Conservation (phyloP, 2,329 filamentous ascomycete genomes). For the Diaporthe citrichinensis region DNA sequence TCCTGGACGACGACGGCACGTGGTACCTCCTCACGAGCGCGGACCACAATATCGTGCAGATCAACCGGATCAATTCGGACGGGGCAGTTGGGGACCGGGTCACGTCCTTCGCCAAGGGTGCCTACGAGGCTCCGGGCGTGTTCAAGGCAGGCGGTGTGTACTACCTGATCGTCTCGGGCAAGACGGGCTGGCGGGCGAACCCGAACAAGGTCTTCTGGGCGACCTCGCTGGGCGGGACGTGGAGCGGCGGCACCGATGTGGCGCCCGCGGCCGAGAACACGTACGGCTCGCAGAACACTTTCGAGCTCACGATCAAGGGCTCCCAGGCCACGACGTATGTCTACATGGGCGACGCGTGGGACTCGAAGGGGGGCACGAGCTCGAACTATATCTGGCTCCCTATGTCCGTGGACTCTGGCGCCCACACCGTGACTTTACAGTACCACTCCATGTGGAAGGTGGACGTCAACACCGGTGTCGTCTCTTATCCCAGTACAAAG, state of each 20-base stretch:
- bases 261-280: conserved; percentile 53
- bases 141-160: conserved; percentile 52
- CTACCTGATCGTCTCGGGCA: conserved; percentile 54
- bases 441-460: conserved; percentile 58
- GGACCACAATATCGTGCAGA: conserved; percentile 57
- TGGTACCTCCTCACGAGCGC: conserved; percentile 57
- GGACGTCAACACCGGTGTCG: conserved; percentile 54
- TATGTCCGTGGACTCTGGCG: conserved; percentile 51
- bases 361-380: conserved; percentile 50
- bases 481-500: conserved; percentile 49
- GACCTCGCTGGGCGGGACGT: conserved; percentile 50
- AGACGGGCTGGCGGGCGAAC: conserved; percentile 54
- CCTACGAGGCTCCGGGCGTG: conserved; percentile 54
- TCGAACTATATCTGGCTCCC: conserved; percentile 58
- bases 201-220: conserved; percentile 55
- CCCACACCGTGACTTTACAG: conserved; percentile 52
- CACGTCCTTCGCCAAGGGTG: conserved; percentile 50
- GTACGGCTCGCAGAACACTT: conserved; percentile 55
- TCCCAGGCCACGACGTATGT: conserved; percentile 52
- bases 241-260: conserved; percentile 52
- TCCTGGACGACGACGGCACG: conserved; percentile 50
- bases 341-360: conserved; percentile 56
- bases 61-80: conserved; percentile 55
- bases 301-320: conserved; percentile 52
- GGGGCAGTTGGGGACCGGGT: conserved; percentile 52